These are phyloP conservation scores for Coriaria nepalensis DNA, from an alignment of 306 rosid genomes.

Conservation along the genomic window DNA sequence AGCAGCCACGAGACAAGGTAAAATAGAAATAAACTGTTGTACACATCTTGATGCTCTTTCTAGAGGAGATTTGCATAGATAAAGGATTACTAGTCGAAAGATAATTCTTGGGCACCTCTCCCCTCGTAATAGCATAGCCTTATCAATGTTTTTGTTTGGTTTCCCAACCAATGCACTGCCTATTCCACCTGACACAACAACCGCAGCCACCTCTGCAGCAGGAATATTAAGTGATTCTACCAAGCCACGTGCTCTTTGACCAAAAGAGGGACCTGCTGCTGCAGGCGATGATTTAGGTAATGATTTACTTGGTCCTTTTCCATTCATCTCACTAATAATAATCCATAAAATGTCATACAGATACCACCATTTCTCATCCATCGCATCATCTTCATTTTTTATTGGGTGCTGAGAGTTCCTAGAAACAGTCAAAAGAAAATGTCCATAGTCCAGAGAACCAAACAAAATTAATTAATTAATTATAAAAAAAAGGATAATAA, in stretches of 20 bases:
- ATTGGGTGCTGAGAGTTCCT: conserved; percentile 38
- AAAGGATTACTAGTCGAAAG: conserved; percentile 73
- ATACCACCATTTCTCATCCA: conserved; percentile 81
- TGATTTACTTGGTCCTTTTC: conserved; percentile 60
- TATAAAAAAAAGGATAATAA: no score
- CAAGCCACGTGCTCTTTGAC: conserved; percentile 97
- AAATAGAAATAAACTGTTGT: conserved; percentile 65
- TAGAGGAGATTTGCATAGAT: conserved; percentile 77
- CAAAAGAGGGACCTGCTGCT: conserved; percentile 56
- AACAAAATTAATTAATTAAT: conserved; percentile 6
- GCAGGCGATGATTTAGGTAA: conserved; percentile 60
- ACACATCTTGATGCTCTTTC: conserved; percentile 85
- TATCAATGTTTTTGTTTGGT: conserved; percentile 70
- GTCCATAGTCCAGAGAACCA: conserved; percentile 5
- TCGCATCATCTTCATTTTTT: conserved; percentile 28
- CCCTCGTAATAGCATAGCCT: conserved; percentile 90
- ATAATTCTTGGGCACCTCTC: conserved; percentile 87
- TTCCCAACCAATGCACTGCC: conserved; percentile 79
- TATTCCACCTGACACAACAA: conserved; percentile 92
- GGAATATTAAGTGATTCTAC: conserved; percentile 97
- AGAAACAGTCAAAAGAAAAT: conserved; percentile 21
- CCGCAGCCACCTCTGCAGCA: conserved; percentile 99
- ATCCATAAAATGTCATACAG: conserved; percentile 73
- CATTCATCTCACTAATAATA: conserved; percentile 63
- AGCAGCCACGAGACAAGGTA: conserved; percentile 71